Conservation (phyloP, 2,329 filamentous ascomycete genomes). For the Fusarium sp. region DNA sequence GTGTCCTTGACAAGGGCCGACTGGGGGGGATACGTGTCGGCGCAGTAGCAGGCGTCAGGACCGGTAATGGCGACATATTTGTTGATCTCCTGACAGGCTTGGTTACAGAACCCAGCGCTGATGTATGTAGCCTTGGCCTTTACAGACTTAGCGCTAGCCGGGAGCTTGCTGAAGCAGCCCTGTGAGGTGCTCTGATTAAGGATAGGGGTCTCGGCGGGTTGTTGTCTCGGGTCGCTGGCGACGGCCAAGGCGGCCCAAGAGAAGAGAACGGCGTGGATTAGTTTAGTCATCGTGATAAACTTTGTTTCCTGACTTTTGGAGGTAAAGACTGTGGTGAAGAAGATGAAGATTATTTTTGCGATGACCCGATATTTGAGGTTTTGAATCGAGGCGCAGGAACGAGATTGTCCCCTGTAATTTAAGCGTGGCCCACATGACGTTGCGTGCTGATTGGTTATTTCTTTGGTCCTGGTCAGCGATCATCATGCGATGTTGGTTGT, state of each 20-base stretch:
- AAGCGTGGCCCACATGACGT: not conserved
- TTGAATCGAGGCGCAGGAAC: not conserved
- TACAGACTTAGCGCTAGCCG: not conserved
- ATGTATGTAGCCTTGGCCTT: not conserved
- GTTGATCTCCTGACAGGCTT: not conserved
- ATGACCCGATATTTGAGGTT: not conserved
- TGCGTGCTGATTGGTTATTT: not conserved
- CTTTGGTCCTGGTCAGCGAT: not conserved
- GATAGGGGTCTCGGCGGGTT: not conserved
- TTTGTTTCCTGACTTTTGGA: not conserved
- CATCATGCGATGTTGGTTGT: not conserved
- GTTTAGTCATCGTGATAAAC: not conserved
- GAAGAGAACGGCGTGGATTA: not conserved
- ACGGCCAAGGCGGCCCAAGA: not conserved
- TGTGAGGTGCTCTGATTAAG: not conserved
- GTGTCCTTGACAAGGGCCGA: conserved; percentile 8
- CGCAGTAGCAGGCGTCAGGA: conserved; percentile 13
- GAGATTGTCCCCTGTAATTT: not conserved
- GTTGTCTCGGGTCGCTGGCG: not conserved
- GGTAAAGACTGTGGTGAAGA: not conserved
- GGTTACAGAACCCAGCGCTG: not conserved
- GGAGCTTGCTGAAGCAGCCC: conserved; percentile 2
- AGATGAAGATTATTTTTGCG: not conserved
- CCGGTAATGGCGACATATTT: not conserved
- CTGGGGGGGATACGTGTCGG: conserved; percentile 17